Evolutionary conservation across 2,329 filamentous ascomycete genomes (phyloP).

Genomic region (Penicillium carneum): DNA sequence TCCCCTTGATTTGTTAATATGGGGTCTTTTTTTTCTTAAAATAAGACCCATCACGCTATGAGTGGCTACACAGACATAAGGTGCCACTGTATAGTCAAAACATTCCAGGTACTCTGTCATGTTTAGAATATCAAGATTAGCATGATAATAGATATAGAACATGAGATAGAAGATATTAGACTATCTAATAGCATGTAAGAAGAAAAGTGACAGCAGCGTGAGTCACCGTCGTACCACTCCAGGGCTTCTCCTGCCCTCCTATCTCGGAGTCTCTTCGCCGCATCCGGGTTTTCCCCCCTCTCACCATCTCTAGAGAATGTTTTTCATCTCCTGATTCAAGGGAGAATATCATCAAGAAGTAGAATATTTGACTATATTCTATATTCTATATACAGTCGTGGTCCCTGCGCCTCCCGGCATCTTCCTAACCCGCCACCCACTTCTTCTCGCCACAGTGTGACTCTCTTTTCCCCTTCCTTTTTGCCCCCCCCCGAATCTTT

Average conservation of each 20-base stretch:
- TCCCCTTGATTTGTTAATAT: neutral
- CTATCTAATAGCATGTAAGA: slow-evolving; percentile 3
- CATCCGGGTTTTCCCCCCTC: slow-evolving; percentile 17
- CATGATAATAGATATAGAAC: neutral
- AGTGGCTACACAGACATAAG: slow-evolving; percentile 10
- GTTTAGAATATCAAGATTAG: neutral
- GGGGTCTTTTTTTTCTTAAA: neutral
- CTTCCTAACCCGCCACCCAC: slow-evolving; percentile 28
- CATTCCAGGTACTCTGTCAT: neutral
- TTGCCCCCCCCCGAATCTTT: slow-evolving; percentile 20
- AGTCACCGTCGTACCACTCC: slow-evolving; percentile 21
- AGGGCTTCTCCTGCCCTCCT: neutral
- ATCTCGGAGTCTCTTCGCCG: slow-evolving; percentile 22
- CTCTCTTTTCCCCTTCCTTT: slow-evolving; percentile 23
- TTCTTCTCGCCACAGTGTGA: slow-evolving; percentile 28
- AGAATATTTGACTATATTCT: slow-evolving; percentile 23
- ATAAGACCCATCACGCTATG: neutral
- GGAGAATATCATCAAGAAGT: neutral
- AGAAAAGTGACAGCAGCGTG: slow-evolving; percentile 1
- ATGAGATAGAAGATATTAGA: neutral
- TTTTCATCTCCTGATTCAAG: slow-evolving; percentile 12
- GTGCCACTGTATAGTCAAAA: slow-evolving; percentile 1
- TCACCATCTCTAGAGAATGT: slow-evolving; percentile 6
- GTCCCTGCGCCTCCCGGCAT: slow-evolving; percentile 19
- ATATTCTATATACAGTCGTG: slow-evolving; percentile 10